Percentiles rank a stretch among this genome's conserved stretches.
These are phyloP conservation scores for Chamaenerion angustifolium DNA, from an alignment of 345 rosid species.

Conservation along the genomic window DNA sequence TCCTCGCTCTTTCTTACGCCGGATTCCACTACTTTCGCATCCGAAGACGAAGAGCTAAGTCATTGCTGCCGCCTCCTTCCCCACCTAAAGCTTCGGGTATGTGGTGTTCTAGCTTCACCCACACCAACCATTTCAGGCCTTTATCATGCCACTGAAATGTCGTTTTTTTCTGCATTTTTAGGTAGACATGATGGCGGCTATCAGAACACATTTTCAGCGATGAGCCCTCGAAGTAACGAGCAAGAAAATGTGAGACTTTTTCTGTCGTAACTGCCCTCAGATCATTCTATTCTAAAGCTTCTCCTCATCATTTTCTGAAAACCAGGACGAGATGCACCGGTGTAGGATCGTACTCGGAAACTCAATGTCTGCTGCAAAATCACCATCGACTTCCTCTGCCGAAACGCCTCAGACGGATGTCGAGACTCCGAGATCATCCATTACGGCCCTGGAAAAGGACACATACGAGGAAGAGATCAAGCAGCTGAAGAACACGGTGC, in stretches of 20 bases:
- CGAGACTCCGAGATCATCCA: conserved; percentile 26
- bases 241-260: neutral
- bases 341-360: no score
- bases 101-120: neutral
- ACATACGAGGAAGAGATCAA: conserved; percentile 51
- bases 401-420: conserved; percentile 26
- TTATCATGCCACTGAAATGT: neutral
- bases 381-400: neutral
- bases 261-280: no score
- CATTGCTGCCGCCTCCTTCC: conserved; percentile 25
- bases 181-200: neutral
- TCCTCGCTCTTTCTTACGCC: conserved; percentile 52
- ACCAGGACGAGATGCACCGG: no score
- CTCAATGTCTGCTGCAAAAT: no score
- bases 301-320: neutral
- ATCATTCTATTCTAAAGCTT: no score
- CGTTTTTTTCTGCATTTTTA: no score
- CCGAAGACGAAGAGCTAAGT: conserved; percentile 21
- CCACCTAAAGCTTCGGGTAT: conserved; percentile 24
- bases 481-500: conserved; percentile 39
- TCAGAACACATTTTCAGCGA: neutral
- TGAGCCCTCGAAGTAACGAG: neutral
- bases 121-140: neutral
- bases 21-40: conserved; percentile 50
- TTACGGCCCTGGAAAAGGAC: conserved; percentile 21